Evolutionary conservation across 805 yeast genomes (phyloP).

Genomic region (Candida silvicultrix): DNA sequence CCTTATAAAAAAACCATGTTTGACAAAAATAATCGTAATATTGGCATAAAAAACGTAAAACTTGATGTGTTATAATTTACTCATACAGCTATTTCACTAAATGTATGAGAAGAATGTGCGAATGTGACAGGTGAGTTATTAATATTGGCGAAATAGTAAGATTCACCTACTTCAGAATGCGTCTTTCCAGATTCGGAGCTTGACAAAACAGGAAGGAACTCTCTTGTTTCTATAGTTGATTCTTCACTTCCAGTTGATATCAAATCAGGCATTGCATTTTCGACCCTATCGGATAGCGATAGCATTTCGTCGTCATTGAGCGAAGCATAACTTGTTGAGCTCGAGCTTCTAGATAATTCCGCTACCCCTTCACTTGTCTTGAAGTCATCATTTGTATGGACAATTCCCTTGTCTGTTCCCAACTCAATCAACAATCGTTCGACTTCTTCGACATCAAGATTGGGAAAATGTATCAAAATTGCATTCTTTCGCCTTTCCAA

Average conservation of each 20-base stretch:
- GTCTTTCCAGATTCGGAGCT: not conserved
- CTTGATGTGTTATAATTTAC: not conserved
- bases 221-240: not conserved
- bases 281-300: not conserved
- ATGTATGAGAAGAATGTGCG: not conserved
- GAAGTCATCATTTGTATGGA: conserved; percentile 31
- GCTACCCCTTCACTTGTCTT: conserved; percentile 11
- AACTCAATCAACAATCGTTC: conserved; percentile 51
- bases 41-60: not conserved
- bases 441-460: conserved; percentile 53
- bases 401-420: conserved; percentile 52
- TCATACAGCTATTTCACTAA: not conserved
- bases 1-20: not conserved
- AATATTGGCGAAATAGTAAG: not conserved
- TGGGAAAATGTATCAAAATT: conserved; percentile 64
- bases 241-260: conserved; percentile 6
- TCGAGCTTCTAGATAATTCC: conserved; percentile 6
- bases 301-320: not conserved
- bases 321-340: not conserved
- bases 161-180: not conserved
- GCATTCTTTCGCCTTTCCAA: conserved; percentile 38
- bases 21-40: not conserved
- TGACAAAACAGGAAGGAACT: not conserved
- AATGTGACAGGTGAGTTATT: not conserved
- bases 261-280: conserved; percentile 3